Conservation (phyloP, 176 grass and related monocot genomes). For the Juncus inflexus region DNA sequence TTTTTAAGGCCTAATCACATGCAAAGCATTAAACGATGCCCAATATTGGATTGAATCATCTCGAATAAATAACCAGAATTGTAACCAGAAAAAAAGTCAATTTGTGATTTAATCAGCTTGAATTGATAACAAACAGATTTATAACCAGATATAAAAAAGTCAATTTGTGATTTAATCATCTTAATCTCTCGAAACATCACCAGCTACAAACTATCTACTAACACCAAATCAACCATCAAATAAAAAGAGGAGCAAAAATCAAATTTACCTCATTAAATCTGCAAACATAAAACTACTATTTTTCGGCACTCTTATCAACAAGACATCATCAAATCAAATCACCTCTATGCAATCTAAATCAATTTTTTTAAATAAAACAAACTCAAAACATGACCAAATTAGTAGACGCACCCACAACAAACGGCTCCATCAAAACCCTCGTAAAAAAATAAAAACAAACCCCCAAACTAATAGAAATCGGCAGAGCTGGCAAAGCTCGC, state of each 20-base stretch:
- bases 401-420: constrained; percentile 69
- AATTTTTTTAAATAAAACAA: constrained; percentile 8
- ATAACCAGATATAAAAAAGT: too few species aligned
- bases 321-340: constrained; percentile 1
- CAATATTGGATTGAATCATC: not conserved
- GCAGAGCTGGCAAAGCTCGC: constrained; percentile 84
- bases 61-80: not conserved
- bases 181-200: too few species aligned
- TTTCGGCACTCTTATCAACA: too few species aligned
- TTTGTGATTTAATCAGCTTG: too few species aligned
- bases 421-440: constrained; percentile 86
- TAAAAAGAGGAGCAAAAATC: not conserved
- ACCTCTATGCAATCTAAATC: constrained; percentile 23
- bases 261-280: constrained; percentile 20
- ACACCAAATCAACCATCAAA: too few species aligned
- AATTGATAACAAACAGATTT: too few species aligned
- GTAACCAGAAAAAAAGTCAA: too few species aligned
- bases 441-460: constrained; percentile 98
- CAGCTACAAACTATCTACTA: too few species aligned
- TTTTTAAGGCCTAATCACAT: not conserved
- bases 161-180: too few species aligned
- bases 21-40: not conserved
- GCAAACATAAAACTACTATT: not conserved
- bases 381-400: constrained; percentile 95
- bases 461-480: constrained; percentile 72